Conservation (phyloP, 139 green algal species). For the Chlorella ohadii region DNA sequence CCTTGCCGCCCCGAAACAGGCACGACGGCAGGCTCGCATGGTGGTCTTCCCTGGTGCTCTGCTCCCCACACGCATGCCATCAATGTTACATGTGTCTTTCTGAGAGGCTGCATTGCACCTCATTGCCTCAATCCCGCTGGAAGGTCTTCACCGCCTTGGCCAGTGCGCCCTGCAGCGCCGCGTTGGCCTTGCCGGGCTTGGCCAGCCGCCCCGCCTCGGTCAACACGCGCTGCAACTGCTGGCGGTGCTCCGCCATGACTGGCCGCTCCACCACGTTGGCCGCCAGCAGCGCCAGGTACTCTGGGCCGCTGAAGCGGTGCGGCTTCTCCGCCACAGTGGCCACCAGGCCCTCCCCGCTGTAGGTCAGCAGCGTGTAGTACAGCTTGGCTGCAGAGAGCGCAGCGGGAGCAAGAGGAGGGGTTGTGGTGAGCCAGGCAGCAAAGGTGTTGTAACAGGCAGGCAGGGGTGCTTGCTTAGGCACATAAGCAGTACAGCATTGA, state of each 20-base stretch:
- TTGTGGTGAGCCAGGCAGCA: too few species aligned
- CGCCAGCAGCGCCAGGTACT: conserved; percentile 69
- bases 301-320: conserved; percentile 53
- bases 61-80: too few species aligned
- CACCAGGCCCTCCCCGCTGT: conserved; percentile 60
- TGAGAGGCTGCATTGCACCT: too few species aligned
- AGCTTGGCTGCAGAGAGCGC: conserved; percentile 19
- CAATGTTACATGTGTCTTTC: too few species aligned
- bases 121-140: neutral
- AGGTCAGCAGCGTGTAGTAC: conserved; percentile 63
- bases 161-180: conserved; percentile 16
- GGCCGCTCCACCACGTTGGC: conserved; percentile 34
- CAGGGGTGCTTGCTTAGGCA: neutral
- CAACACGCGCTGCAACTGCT: conserved; percentile 27
- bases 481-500: too few species aligned
- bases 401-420: conserved; percentile 26
- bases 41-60: too few species aligned
- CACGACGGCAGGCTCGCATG: too few species aligned
- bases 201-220: conserved; percentile 9
- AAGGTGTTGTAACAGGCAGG: neutral
- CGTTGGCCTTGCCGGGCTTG: neutral
- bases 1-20: too few species aligned
- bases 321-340: conserved; percentile 53
- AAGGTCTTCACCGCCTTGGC: conserved; percentile 7
- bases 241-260: conserved; percentile 18